Conservation (phyloP, 768 basidiomycete species). For the Psilocybe sp. region DNA sequence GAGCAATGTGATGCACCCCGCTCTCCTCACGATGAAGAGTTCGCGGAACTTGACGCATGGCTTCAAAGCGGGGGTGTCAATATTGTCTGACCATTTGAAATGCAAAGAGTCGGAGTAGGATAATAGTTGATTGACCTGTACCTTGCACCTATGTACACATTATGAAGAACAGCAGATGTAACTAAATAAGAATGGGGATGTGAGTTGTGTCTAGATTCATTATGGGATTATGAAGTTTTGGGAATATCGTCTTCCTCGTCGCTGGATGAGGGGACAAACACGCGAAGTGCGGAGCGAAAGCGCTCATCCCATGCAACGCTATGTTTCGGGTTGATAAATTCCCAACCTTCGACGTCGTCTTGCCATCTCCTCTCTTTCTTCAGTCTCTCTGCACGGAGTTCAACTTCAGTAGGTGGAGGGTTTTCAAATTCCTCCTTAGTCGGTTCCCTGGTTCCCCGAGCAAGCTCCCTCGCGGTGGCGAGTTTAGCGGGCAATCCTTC, state of each 20-base stretch:
- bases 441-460: constrained; percentile 72
- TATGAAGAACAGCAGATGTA: no score
- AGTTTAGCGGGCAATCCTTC: constrained; percentile 64
- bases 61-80: constrained; percentile 62
- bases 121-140: neutral
- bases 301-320: constrained; percentile 77
- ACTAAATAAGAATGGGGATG: neutral
- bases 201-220: constrained; percentile 6
- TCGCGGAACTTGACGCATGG: constrained; percentile 70
- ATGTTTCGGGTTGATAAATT: constrained; percentile 61
- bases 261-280: constrained; percentile 50
- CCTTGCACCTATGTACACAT: no score
- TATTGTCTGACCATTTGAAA: constrained; percentile 30
- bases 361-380: constrained; percentile 90
- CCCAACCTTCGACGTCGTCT: constrained; percentile 76
- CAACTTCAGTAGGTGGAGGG: constrained; percentile 85
- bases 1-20: constrained; percentile 2
- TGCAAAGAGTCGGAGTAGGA: neutral
- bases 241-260: constrained; percentile 12
- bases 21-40: constrained; percentile 36
- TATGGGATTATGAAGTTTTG: constrained; percentile 1
- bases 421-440: constrained; percentile 78
- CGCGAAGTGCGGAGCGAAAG: constrained; percentile 55
- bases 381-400: constrained; percentile 82
- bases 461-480: constrained; percentile 69